Percentiles rank a stretch among this genome's conserved stretches.
These are phyloP conservation scores for Carpinus fangiana DNA, from an alignment of 306 rosid species.

Conservation along the genomic window DNA sequence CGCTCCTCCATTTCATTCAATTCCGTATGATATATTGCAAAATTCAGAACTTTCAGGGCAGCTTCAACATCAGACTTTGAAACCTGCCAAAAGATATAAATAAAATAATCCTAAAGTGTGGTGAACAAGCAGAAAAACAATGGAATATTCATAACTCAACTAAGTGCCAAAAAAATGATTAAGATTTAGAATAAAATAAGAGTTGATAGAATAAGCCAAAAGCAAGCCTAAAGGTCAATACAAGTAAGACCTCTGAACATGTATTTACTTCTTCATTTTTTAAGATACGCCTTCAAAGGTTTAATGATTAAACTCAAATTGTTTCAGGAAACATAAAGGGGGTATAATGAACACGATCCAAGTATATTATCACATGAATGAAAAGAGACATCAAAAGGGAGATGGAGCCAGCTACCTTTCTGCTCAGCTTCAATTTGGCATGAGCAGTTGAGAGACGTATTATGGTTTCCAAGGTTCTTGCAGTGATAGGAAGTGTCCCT, in stretches of 20 bases:
- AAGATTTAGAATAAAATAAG: background rate
- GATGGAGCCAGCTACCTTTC: constrained; percentile 50
- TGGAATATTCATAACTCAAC: background rate
- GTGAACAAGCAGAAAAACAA: background rate
- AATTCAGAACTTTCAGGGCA: constrained; percentile 77
- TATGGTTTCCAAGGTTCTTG: constrained; percentile 97
- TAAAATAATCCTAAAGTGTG: background rate
- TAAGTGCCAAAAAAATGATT: background rate
- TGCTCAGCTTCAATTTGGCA: constrained; percentile 90
- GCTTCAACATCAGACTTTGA: constrained; percentile 87
- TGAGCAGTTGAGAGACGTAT: constrained; percentile 98
- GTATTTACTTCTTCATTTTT: background rate
- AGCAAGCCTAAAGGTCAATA: background rate
- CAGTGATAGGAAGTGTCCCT: constrained; percentile 96
- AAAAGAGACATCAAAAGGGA: background rate
- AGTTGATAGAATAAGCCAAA: background rate
- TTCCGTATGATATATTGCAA: constrained; percentile 94
- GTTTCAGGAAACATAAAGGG: background rate
- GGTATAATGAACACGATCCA: constrained; percentile 3
- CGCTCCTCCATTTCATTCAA: constrained; percentile 94
- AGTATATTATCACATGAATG: background rate
- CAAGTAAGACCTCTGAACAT: background rate
- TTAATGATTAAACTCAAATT: background rate
- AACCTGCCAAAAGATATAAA: constrained; percentile 54
- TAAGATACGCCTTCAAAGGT: background rate